These are phyloP conservation scores for Eutrema yunnanense DNA, from an alignment of 345 rosid genomes.

Conservation along the genomic window DNA sequence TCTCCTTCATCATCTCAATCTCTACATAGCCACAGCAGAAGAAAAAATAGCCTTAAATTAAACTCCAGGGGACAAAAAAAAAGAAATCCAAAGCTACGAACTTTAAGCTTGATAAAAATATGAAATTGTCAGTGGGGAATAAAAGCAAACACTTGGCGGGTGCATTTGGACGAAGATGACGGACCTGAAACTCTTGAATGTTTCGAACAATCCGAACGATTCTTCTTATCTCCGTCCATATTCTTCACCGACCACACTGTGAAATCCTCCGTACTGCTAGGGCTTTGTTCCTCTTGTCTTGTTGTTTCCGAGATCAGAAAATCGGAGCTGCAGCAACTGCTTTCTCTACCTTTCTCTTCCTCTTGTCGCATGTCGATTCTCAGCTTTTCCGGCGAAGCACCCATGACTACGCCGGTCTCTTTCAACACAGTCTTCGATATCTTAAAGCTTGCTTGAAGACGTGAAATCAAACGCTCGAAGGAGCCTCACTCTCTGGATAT, in stretches of 20 bases:
- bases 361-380: slow-evolving; percentile 30
- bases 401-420: slow-evolving; percentile 38
- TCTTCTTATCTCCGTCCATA: slow-evolving; percentile 38
- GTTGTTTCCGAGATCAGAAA: slow-evolving; percentile 57
- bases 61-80: background rate
- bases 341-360: slow-evolving; percentile 49
- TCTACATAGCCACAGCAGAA: slow-evolving; percentile 40
- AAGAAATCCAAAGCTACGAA: background rate
- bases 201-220: slow-evolving; percentile 33
- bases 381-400: slow-evolving; percentile 32
- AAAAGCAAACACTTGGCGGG: slow-evolving; percentile 19
- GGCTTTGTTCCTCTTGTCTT: slow-evolving; percentile 48
- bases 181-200: slow-evolving; percentile 54
- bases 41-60: background rate
- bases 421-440: slow-evolving; percentile 38
- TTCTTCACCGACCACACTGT: slow-evolving; percentile 47
- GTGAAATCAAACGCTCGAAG: slow-evolving; percentile 28
- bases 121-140: slow-evolving; percentile 8
- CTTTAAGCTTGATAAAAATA: background rate
- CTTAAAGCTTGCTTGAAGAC: slow-evolving; percentile 36
- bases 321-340: slow-evolving; percentile 65
- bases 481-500: slow-evolving; percentile 13
- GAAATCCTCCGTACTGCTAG: slow-evolving; percentile 56
- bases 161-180: background rate
- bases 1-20: slow-evolving; percentile 95